Conservation (phyloP, 768 basidiomycete genomes). For the Scleroderma bovista region DNA sequence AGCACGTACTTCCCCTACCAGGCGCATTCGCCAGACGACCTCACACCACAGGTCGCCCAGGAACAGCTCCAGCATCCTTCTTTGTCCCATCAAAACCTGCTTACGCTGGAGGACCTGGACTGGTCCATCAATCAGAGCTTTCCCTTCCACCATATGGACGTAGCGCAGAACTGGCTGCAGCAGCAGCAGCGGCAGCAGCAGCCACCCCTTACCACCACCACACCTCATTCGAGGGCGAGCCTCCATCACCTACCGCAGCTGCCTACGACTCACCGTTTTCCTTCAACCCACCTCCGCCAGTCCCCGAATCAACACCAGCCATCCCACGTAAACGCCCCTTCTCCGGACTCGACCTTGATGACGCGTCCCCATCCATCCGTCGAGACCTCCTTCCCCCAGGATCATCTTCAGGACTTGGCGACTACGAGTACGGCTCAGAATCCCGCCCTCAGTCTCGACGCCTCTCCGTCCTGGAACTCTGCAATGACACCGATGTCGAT, state of each 20-base stretch:
- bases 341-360: conserved; percentile 49
- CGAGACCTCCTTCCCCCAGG: conserved; percentile 27
- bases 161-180: conserved; percentile 34
- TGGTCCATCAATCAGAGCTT: conserved; percentile 45
- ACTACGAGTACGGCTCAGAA: conserved; percentile 67
- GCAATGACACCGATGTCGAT: conserved; percentile 61
- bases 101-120: conserved; percentile 46
- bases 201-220: conserved; percentile 28
- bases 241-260: conserved; percentile 11
- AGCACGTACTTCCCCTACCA: conserved; percentile 54
- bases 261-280: conserved; percentile 68
- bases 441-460: conserved; percentile 75
- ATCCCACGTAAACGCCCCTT: conserved; percentile 62
- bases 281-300: conserved; percentile 60
- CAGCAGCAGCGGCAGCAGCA: conserved; percentile 24
- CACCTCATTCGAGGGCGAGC: conserved; percentile 23
- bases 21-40: conserved; percentile 48
- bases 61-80: conserved; percentile 66
- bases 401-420: conserved; percentile 24
- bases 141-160: conserved; percentile 37
- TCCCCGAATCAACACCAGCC: conserved; percentile 31
- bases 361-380: conserved; percentile 27
- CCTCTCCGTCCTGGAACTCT: conserved; percentile 84
- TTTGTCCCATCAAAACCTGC: conserved; percentile 40
- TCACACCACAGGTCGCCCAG: conserved; percentile 57